Evolutionary conservation across 441 rosid species (phyloP).

Genomic region (Gossypium davidsonii): DNA sequence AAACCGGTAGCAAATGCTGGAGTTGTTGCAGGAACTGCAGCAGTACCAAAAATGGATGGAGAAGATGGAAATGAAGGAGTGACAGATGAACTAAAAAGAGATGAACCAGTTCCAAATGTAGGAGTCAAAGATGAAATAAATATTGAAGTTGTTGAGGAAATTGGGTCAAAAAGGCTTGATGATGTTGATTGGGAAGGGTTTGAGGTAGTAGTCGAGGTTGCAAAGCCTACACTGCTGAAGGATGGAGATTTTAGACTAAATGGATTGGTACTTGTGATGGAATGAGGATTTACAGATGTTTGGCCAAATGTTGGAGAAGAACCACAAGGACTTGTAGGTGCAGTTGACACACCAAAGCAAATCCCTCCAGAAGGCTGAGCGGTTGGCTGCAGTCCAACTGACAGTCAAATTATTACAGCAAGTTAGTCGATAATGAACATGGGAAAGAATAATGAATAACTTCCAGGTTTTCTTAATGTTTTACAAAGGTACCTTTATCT

Average conservation of each 20-base stretch:
- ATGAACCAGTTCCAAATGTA: conserved; percentile 13
- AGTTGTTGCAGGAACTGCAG: conserved; percentile 37
- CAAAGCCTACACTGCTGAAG: conserved; percentile 46
- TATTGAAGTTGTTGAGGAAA: conserved; percentile 33
- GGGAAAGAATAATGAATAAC: not conserved
- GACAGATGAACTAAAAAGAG: conserved; percentile 28
- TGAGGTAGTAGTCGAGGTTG: conserved; percentile 33
- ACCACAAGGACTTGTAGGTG: conserved; percentile 41
- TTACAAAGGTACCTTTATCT: conserved; percentile 65
- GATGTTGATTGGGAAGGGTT: conserved; percentile 44
- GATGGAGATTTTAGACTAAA: conserved; percentile 48
- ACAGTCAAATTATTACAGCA: conserved; percentile 15
- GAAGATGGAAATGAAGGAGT: conserved; percentile 47
- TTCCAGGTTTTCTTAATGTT: not conserved
- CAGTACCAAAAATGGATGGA: conserved; percentile 52
- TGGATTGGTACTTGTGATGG: conserved; percentile 43
- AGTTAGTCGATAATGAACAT: conserved; percentile 5
- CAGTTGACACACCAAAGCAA: conserved; percentile 38
- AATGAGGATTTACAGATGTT: conserved; percentile 52
- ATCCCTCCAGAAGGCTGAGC: conserved; percentile 48
- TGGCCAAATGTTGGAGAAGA: conserved; percentile 43
- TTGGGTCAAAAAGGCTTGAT: conserved; percentile 47
- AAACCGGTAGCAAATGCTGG: conserved; percentile 40
- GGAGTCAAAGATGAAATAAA: conserved; percentile 41
- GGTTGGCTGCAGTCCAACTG: conserved; percentile 71